A percentile compares a stretch with the other conserved stretches of the same genome.
Conservation (phyloP, 257 asterid species). For the Solanum lycopersicoides region DNA sequence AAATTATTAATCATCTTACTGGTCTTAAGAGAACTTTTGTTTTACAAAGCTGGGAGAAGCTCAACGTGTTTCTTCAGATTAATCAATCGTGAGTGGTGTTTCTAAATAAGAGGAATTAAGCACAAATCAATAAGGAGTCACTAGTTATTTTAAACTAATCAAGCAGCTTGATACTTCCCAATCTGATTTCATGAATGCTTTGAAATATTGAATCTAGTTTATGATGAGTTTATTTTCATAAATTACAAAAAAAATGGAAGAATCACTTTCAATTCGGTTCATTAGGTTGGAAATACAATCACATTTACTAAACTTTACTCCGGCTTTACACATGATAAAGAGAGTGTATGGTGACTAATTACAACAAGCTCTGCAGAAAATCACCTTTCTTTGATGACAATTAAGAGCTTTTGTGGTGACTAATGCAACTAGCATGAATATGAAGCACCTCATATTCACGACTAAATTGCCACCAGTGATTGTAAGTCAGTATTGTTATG, state of each 20-base stretch:
- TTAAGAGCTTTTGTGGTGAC: neutral
- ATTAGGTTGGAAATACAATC: neutral
- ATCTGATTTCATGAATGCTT: neutral
- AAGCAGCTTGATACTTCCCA: neutral
- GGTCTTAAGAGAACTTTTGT: neutral
- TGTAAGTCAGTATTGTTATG: constrained; percentile 3
- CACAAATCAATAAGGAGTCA: neutral
- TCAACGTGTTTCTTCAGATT: neutral
- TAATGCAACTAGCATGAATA: neutral
- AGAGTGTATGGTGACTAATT: neutral
- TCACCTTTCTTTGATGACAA: neutral
- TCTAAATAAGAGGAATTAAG: neutral
- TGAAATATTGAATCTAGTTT: neutral
- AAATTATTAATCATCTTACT: neutral
- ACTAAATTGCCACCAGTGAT: neutral
- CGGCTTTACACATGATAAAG: neutral
- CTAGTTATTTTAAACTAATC: neutral
- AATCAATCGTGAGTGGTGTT: neutral
- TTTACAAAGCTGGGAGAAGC: neutral
- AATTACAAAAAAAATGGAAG: neutral
- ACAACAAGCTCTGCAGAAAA: neutral
- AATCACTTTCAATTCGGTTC: neutral
- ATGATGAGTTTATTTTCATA: neutral
- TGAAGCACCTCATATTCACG: neutral
- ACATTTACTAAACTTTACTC: neutral